Percentiles rank a stretch among this genome's conserved stretches.
These are phyloP conservation scores for Pseudocercospora fuligena DNA, from an alignment of 2,329 filamentous ascomycete species.

Conservation along the genomic window DNA sequence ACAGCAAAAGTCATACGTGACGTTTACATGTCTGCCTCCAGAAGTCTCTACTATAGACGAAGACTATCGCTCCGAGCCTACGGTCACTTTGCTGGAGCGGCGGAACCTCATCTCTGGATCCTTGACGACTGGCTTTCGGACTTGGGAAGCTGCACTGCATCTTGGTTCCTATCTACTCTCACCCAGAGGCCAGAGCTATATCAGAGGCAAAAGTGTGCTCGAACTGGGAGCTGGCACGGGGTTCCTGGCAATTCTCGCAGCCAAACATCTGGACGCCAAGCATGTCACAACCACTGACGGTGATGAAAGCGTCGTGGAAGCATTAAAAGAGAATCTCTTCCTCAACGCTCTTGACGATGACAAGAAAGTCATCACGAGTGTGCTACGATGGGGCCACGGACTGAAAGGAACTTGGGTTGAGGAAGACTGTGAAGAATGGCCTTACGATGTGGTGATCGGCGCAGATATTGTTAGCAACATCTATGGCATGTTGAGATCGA, in stretches of 20 bases:
- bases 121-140: conserved; percentile 76
- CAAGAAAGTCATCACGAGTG: conserved; percentile 51
- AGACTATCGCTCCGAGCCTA: conserved; percentile 33
- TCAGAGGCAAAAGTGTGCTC: conserved; percentile 64
- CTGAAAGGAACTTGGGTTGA: conserved; percentile 64
- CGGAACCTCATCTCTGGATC: conserved; percentile 70
- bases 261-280: conserved; percentile 65
- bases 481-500: conserved; percentile 6
- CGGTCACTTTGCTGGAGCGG: conserved; percentile 70
- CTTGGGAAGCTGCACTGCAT: conserved; percentile 80
- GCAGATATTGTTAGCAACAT: conserved; percentile 66
- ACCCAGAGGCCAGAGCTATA: conserved; percentile 49
- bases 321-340: conserved; percentile 69
- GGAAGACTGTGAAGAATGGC: conserved; percentile 51
- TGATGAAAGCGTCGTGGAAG: conserved; percentile 71
- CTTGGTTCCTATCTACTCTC: conserved; percentile 70
- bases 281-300: conserved; percentile 75
- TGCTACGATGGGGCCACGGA: conserved; percentile 68
- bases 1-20: conserved; percentile 76
- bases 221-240: conserved; percentile 77
- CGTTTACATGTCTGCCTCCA: conserved; percentile 59
- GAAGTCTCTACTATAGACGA: conserved; percentile 16
- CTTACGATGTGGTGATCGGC: conserved; percentile 69
- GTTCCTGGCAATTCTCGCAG: conserved; percentile 73
- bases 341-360: conserved; percentile 67